Base-by-base conservation (phyloP, 1,284 basidiomycete genomes). In the Leccinum pachyderme region DNA sequence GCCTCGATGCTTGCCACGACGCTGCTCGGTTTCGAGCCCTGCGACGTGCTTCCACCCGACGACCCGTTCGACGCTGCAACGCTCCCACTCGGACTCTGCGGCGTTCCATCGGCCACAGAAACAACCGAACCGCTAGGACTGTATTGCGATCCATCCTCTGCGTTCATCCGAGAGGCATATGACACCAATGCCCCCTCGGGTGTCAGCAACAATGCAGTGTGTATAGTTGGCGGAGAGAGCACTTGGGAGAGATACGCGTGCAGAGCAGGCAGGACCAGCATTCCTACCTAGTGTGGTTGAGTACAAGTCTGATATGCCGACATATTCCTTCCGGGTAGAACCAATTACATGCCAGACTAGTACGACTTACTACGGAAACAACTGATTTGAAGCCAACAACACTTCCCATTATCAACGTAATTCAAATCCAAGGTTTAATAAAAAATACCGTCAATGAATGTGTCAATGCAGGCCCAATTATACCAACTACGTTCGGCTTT, bases 21-120 rank as follows among this genome's bases (percentile, higher is more conserved):
- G 31, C 61, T 69, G 18, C 51, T 43, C 2, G 61, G 45, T 29
- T 60, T 60, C 5, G 81, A 63, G 74, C 8, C 81, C 78, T 59
- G 76, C 80, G 58, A 53, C 28, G 55, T 55, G 47, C 41, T 51
- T 5, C 32, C n/a, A 47, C 28, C 47, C 0, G 54, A 54, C 9
- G 68, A 55, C 24, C 37, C 37, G 27, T 18, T 49, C 39, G 66
- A 68, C 44, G 53, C 9, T 48, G 51, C 27, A 2, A 62, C 59
- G 27, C 32, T 32, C n/a, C 66, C 54, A 27, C 64, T 62, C 22
- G 67, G 49, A 47, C 45, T 47, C 5, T 62, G 51, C 1, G 52
- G 33, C 18, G 52, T 35, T 11, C 18, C 53, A 25, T 53, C 28
- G 0, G 49, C 11, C 25, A 44, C 61, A 29, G 65, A 47, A 11